Evolutionary conservation across 108 stramenopile genomes (phyloP).

Genomic region (Cylindrotheca fusiformis): DNA sequence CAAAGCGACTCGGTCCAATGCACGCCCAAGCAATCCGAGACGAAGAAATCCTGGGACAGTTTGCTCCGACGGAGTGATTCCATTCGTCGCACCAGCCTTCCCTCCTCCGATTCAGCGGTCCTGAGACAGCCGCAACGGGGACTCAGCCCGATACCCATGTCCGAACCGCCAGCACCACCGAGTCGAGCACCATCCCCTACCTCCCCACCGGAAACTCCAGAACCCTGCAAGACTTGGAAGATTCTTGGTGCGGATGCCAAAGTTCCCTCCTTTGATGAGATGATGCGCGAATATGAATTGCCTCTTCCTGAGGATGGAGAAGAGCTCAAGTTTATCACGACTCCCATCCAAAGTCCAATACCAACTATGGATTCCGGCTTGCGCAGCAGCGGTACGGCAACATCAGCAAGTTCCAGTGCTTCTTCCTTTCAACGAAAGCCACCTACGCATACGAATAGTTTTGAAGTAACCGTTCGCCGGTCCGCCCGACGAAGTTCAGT

Average conservation of each 20-base stretch:
- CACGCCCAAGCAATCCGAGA: not conserved
- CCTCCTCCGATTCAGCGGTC: not conserved
- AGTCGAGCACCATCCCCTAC: too few species aligned
- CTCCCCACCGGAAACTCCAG: too few species aligned
- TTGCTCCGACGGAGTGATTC: too few species aligned
- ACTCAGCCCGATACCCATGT: too few species aligned
- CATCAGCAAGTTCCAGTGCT: not conserved
- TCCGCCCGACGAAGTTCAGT: not conserved
- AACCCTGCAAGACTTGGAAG: too few species aligned
- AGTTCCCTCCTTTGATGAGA: too few species aligned
- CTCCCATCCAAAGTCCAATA: not conserved
- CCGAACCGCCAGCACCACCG: too few species aligned
- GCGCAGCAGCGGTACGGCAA: not conserved
- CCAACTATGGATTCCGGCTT: too few species aligned
- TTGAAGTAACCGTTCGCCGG: not conserved
- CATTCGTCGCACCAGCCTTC: too few species aligned
- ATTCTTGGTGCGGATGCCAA: too few species aligned
- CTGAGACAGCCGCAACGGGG: not conserved
- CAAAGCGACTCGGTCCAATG: not conserved
- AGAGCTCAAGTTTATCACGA: not conserved
- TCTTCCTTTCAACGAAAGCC: not conserved
- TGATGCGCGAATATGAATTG: not conserved
- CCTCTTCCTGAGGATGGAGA: not conserved
- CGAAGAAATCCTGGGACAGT: too few species aligned
- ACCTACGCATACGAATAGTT: not conserved